phyloP scores from a whole-genome alignment of 106 monocot genomes.

The Apostasia ramifera region DNA sequence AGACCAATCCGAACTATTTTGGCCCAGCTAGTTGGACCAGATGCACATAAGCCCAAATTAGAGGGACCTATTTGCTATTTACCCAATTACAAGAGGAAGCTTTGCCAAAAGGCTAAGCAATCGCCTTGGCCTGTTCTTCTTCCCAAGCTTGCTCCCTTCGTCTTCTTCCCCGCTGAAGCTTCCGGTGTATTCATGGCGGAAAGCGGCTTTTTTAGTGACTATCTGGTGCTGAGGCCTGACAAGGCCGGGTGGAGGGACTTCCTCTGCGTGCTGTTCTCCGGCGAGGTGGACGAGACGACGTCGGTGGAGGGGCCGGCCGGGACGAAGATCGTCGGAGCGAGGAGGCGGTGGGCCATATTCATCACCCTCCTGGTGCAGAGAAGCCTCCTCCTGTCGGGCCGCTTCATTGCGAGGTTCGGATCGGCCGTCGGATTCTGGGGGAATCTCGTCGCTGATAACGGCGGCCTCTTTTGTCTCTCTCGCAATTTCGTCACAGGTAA shows the following conservation, averaged over 20 bases:
- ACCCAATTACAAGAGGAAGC: too few relatives aligned
- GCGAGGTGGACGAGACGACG: slow-evolving; percentile 6
- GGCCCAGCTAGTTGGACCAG: too few relatives aligned
- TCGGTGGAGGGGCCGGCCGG: slow-evolving; percentile 10
- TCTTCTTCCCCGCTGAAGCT: neutral
- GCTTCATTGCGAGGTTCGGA: slow-evolving; percentile 1
- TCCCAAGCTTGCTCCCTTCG: neutral
- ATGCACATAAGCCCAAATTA: too few relatives aligned
- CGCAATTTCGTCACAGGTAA: slow-evolving; percentile 13
- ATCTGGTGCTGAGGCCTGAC: slow-evolving; percentile 21
- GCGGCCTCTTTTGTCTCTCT: slow-evolving; percentile 7
- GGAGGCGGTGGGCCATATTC: slow-evolving; percentile 11
- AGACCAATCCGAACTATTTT: too few relatives aligned
- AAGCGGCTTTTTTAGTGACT: slow-evolving; percentile 4
- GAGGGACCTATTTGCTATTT: too few relatives aligned
- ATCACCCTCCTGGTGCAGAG: slow-evolving; percentile 14
- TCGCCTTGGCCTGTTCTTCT: too few relatives aligned
- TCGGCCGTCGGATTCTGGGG: slow-evolving; percentile 11
- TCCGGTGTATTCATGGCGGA: slow-evolving; percentile 5
- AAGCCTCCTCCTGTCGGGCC: neutral
- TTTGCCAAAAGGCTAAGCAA: too few relatives aligned
- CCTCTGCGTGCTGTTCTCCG: slow-evolving; percentile 6
- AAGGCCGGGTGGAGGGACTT: slow-evolving; percentile 8
- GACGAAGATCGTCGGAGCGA: slow-evolving; percentile 1
- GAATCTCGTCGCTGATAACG: slow-evolving; percentile 19